Base-by-base conservation (phyloP, 2,329 filamentous ascomycete genomes). In the Nakataea oryzae region DNA sequence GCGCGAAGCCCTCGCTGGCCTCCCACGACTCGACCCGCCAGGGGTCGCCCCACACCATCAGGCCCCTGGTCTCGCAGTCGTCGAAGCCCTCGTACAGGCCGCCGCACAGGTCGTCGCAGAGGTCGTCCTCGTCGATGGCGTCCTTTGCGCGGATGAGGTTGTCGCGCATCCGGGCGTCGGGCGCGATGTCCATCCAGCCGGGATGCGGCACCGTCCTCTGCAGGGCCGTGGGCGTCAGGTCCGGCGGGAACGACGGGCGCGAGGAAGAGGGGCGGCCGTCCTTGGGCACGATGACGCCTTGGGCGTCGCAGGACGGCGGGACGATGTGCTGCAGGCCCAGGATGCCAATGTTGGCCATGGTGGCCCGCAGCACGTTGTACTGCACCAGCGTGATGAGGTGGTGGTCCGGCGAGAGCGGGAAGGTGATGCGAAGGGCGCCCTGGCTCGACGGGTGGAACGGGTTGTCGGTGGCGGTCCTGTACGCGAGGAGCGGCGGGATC, bases 21-120 rank as follows among this genome's bases (percentile, higher is more conserved):
- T 79, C 77, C 77, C 76, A 79, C 54, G 73, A 74, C 6, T 67
- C 63, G 2, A 71, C 62, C 30, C 70, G 63, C 71, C 76, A 78
- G 12, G 76, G 75, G 26, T 74, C 70, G 13, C 69, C 69, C 76
- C 76, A 79, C 3, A 77, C 69, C 2, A 78, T 66, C 11, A 74
- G 24, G 6, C 72, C 72, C 9, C 67, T 67, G 9, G 62, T 60
- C 58, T 70, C 68, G 14, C 67, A 64, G 26, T 69, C 67, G 26
- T 68, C 63, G 59, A 68, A 69, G 9, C 68, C 70, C 61, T 71
- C 70, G n/a, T 54, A 60, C 41, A 60, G 41, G 7, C 58, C 58
- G 27, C 58, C 58, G 41, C 47, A 34, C 21, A 70, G 59, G 59
- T 73, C 72, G 14, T 61, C 56, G 54, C 71, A 74, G 34, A 73